Evolutionary conservation across 129 eudicot species (phyloP), one percentile per base, ranked within the genome.

Genomic region (Logfia minima): DNA sequence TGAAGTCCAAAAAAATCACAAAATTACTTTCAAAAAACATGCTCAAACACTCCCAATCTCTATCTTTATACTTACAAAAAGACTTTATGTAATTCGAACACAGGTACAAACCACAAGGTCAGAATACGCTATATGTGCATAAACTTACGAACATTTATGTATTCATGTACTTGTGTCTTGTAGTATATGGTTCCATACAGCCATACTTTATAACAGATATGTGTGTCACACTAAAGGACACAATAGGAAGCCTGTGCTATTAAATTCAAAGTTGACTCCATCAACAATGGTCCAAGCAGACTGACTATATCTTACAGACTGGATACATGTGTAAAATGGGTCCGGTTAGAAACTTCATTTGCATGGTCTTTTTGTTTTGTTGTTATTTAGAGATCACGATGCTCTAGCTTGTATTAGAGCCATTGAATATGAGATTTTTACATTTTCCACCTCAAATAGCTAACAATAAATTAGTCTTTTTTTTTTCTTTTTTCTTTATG

Each of bases 311-410:
- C 66, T 55, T 67, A 66, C 75, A 67, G 81, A 77, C 75, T 77
- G 75, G 67, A 35, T 35, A 68, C 69, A 68, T 69, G 75, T 68
- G 19, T 77, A 28, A 68, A 66, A 76, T 76, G 80, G 74, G 67
- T 17, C 74, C 80, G 52, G 19, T 64, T 64, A 26, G 16, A 75
- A 75, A 45, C 28, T 37, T 64, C 60, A 63, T 66, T 68, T 68
- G 68, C 11, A 18, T 23, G 21, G 16, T 13, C 32, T 77, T 6
- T 55, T 26, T 58, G 41, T 23, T 39, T 35, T 55, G 56, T 68
- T 69, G 22, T 17, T 22, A 23, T 28, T 41, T 63, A 37, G 13
- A 24, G 43, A 31, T 75, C 28, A 8, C 58, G 35, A 62, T 23
- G 23, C 9, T 48, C 2, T 48, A 23, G 8, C 17, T 45, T 18